Percentiles rank a stretch among this genome's conserved stretches.
These are phyloP conservation scores for Hypoxylon fragiforme DNA, from an alignment of 495 filamentous ascomycete genomes.

Conservation along the genomic window DNA sequence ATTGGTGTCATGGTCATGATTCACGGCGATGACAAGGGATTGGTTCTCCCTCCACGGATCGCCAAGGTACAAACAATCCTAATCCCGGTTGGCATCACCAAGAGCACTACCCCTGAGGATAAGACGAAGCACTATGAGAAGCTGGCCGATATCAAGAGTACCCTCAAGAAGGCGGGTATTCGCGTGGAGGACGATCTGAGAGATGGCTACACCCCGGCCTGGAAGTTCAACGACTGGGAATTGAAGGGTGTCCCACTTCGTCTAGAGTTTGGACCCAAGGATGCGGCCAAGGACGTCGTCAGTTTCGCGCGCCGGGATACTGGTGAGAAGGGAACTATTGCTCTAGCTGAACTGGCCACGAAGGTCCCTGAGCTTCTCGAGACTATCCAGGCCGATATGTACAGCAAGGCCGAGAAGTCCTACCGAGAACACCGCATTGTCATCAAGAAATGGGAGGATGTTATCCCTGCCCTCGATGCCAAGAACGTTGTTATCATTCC, in stretches of 20 bases:
- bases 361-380: constrained; percentile 80
- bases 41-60: constrained; percentile 89
- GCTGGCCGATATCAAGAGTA: constrained; percentile 65
- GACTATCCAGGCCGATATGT: constrained; percentile 85
- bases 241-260: constrained; percentile 90
- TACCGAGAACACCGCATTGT: constrained; percentile 78
- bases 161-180: constrained; percentile 66
- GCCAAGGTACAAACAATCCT: constrained; percentile 83
- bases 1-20: constrained; percentile 99
- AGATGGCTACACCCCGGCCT: constrained; percentile 80
- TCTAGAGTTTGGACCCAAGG: constrained; percentile 93
- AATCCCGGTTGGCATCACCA: constrained; percentile 91
- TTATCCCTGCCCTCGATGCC: constrained; percentile 80
- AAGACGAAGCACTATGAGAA: constrained; percentile 70
- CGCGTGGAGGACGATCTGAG: constrained; percentile 75
- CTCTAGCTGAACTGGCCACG: constrained; percentile 68
- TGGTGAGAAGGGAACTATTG: constrained; percentile 75
- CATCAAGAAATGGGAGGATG: constrained; percentile 86
- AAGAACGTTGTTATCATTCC: constrained; percentile 93
- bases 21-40: constrained; percentile 90
- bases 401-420: constrained; percentile 73
- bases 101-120: constrained; percentile 78
- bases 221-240: constrained; percentile 99
- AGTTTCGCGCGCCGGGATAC: constrained; percentile 84
- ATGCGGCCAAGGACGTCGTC: constrained; percentile 79